These are phyloP conservation scores for Adansonia rubrostipa DNA, from an alignment of 441 rosid species.

Conservation along the genomic window DNA sequence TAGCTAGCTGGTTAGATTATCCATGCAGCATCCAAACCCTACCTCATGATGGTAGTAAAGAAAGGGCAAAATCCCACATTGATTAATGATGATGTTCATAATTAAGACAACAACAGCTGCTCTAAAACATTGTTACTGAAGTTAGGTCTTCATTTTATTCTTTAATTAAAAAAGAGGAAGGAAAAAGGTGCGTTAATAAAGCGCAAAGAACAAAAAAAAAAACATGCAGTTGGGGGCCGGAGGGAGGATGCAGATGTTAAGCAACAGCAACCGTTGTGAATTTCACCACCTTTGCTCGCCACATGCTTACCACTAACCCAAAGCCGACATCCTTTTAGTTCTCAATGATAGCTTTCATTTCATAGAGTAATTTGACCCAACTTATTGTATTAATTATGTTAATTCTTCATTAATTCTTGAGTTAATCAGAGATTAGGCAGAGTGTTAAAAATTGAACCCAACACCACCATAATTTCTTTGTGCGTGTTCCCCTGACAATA, in stretches of 20 bases:
- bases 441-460: too few species aligned
- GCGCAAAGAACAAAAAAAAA: not conserved
- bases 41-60: constrained; percentile 12
- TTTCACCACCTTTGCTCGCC: not conserved
- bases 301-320: too few species aligned
- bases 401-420: too few species aligned
- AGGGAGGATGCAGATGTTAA: not conserved
- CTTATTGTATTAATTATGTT: too few species aligned
- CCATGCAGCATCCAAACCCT: not conserved
- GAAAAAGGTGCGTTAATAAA: constrained; percentile 6
- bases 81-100: not conserved
- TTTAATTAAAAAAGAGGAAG: not conserved
- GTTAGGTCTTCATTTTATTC: not conserved
- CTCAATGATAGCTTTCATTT: too few species aligned
- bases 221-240: not conserved
- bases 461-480: too few species aligned
- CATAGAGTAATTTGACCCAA: too few species aligned
- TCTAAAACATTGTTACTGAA: constrained; percentile 14
- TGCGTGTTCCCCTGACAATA: too few species aligned
- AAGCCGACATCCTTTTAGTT: too few species aligned
- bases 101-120: constrained; percentile 7
- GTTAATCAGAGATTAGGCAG: too few species aligned
- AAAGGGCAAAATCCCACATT: not conserved
- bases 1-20: constrained; percentile 1
- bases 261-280: not conserved